Evolutionary conservation across 106 monocot genomes (phyloP), one percentile per base, ranked within the genome.

Genomic region (Triglochin maritima): DNA sequence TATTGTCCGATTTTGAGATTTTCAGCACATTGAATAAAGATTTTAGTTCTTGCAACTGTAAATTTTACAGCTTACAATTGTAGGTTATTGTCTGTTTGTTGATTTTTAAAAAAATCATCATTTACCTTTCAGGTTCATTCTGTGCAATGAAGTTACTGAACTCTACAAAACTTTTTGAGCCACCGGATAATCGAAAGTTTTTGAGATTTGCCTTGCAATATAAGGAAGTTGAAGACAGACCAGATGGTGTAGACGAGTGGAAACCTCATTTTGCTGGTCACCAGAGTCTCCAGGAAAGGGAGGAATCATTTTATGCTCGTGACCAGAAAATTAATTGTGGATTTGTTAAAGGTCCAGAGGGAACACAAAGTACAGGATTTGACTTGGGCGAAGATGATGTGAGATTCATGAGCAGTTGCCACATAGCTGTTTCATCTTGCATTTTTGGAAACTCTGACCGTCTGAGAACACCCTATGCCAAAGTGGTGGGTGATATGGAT

Each of bases 381-480:
- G 89, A 99, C 79, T 62, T 99, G 6, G 84, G 77, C 56, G 82
- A 92, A 79, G 92, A 92, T 84, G 92, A 92, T 72, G 52, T 79
- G 55, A 99, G 72, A 71, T 99, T 80, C 78, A 92, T 99, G 98
- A 84, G 89, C 70, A 84, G 86, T 79, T 99, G 98, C 63, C 98
- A 99, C 75, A 85, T 98, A 76, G 98, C 87, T 70, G 92, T 99
- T 63, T 88, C 98, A 5, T 99, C 98, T 56, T 99, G 98, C 77
- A 99, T 99, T 47, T 99, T 99, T 84, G 98, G 98, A 64, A 92
- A 92, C 70, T 99, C 98, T 3, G 98, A 99, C 80, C 84, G 79
- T 59, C 67, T 99, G 73, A 92, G 89, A 57, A 81, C 84, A 64
- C 98, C 98, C 65, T 89, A 81, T 80, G 73, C 66, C 57, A 99